These are phyloP conservation scores for Chytriomyces sp. DNA, from an alignment of 192 early-diverging fungal species.

Conservation along the genomic window DNA sequence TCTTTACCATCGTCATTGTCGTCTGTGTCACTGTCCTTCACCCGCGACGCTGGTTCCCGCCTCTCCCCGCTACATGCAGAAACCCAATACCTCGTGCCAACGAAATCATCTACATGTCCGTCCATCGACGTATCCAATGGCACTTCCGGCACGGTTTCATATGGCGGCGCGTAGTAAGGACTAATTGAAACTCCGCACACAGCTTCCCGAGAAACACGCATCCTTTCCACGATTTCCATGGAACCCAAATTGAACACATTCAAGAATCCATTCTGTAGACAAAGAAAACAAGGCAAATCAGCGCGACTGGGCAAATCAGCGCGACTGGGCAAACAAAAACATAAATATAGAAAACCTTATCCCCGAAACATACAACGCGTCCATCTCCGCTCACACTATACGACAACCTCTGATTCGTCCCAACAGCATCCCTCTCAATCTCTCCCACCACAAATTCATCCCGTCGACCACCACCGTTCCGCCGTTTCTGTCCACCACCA, in stretches of 20 bases:
- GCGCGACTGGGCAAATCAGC: neutral
- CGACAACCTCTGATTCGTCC: slow-evolving; percentile 15
- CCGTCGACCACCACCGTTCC: neutral
- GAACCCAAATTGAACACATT: neutral
- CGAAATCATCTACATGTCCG: no score
- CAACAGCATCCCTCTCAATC: neutral
- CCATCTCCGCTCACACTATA: slow-evolving; percentile 1
- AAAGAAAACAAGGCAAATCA: neutral
- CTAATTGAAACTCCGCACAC: neutral
- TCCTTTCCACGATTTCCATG: neutral
- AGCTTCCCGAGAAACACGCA: neutral
- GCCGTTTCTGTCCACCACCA: neutral
- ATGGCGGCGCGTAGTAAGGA: slow-evolving; percentile 10
- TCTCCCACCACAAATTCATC: neutral
- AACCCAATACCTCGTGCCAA: slow-evolving; percentile 5
- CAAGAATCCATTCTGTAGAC: neutral
- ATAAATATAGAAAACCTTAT: no score
- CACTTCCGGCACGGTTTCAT: neutral
- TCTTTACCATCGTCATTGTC: no score
- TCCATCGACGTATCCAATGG: neutral
- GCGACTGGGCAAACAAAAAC: no score
- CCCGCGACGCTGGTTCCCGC: no score
- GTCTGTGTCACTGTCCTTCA: no score
- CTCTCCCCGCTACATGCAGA: slow-evolving; percentile 4
- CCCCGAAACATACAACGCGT: neutral